Conservation (phyloP, 139 green algal species). For the Picocystis salinarum region DNA sequence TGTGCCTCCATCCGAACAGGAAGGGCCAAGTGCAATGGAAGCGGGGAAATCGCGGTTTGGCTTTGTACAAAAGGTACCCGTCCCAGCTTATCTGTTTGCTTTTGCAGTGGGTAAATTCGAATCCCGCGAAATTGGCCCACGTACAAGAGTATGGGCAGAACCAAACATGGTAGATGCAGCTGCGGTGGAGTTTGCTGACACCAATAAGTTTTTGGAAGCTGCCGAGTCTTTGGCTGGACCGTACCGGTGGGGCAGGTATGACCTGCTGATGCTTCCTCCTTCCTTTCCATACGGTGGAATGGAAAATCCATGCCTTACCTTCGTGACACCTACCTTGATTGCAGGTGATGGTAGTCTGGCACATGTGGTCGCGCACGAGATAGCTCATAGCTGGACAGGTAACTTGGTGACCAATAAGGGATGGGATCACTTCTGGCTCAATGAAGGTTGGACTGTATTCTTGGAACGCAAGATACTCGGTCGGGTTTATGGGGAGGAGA, state of each 20-base stretch:
- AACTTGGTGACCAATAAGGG: slow-evolving; percentile 76
- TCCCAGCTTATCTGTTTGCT: slow-evolving; percentile 81
- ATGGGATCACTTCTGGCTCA: slow-evolving; percentile 61
- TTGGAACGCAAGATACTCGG: slow-evolving; percentile 73
- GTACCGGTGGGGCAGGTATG: slow-evolving; percentile 82
- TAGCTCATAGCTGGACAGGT: slow-evolving; percentile 70
- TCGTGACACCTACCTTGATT: slow-evolving; percentile 80
- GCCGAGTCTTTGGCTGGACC: slow-evolving; percentile 59
- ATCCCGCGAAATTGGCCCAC: slow-evolving; percentile 24
- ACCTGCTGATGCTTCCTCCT: slow-evolving; percentile 81
- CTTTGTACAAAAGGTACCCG: slow-evolving; percentile 29
- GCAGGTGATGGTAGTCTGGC: slow-evolving; percentile 51
- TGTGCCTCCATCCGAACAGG: too few relatives aligned
- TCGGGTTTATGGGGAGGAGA: slow-evolving; percentile 29
- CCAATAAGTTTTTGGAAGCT: slow-evolving; percentile 45
- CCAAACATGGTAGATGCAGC: slow-evolving; percentile 39
- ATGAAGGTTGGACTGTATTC: slow-evolving; percentile 38
- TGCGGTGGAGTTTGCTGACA: slow-evolving; percentile 75
- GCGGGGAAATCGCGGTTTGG: too few relatives aligned
- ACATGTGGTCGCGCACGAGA: slow-evolving; percentile 72
- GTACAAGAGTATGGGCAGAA: slow-evolving; percentile 51
- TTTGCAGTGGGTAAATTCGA: slow-evolving; percentile 60
- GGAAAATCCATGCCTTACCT: slow-evolving; percentile 80
- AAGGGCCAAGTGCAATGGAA: too few relatives aligned
- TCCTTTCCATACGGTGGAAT: slow-evolving; percentile 68